Conservation (phyloP, 2,329 filamentous ascomycete genomes). For the Claviceps purpurea region DNA sequence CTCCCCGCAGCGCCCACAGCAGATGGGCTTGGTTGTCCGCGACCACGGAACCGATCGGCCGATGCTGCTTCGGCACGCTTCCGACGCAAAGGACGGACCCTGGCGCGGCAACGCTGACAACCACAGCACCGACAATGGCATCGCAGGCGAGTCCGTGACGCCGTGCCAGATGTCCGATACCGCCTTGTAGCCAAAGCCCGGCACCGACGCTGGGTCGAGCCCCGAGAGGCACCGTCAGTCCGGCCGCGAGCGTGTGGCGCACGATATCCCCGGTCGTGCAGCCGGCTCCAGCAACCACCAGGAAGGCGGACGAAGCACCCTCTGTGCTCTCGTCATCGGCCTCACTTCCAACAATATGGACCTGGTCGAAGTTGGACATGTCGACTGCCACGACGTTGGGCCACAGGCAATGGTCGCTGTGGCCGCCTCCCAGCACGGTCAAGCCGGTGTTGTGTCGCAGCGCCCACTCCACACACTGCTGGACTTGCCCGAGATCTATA, state of each 20-base stretch:
- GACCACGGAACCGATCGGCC: background rate
- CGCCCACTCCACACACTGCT: constrained; percentile 44
- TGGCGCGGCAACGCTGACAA: constrained; percentile 36
- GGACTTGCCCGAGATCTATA: constrained; percentile 30
- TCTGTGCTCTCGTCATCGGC: constrained; percentile 4
- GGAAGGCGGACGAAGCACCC: constrained; percentile 7
- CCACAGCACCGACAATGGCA: constrained; percentile 43
- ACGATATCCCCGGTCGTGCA: constrained; percentile 44
- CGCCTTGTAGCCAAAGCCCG: constrained; percentile 51
- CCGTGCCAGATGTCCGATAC: constrained; percentile 46
- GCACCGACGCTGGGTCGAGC: constrained; percentile 49
- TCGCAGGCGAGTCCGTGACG: constrained; percentile 45
- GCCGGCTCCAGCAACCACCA: constrained; percentile 40
- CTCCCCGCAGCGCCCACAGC: constrained; percentile 45
- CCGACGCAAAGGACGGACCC: constrained; percentile 37
- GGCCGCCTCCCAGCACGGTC: constrained; percentile 39
- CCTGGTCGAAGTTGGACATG: constrained; percentile 40
- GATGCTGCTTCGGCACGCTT: constrained; percentile 22
- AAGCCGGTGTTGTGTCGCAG: constrained; percentile 16
- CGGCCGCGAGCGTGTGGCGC: constrained; percentile 21
- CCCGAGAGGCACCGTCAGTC: constrained; percentile 44
- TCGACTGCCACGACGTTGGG: constrained; percentile 41
- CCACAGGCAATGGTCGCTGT: constrained; percentile 45
- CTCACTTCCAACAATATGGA: constrained; percentile 26
- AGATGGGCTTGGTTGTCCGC: constrained; percentile 36